These are phyloP conservation scores for Alternaria arbusti DNA, from an alignment of 2,329 filamentous ascomycete species.

Conservation along the genomic window DNA sequence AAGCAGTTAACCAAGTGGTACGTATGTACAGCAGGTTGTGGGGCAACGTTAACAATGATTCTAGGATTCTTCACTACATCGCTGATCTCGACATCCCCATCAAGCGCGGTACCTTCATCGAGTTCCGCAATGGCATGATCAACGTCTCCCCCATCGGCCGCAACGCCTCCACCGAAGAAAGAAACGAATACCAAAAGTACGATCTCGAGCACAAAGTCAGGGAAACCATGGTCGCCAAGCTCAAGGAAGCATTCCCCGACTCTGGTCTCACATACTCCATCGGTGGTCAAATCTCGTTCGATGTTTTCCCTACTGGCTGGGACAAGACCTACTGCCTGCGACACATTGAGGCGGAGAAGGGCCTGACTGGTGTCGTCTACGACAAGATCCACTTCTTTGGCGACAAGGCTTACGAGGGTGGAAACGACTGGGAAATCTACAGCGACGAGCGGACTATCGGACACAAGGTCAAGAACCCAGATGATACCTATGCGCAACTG, in stretches of 20 bases:
- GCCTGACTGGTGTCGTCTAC: conserved; percentile 73
- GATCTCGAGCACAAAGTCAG: conserved; percentile 81
- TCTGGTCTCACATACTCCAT: conserved; percentile 92
- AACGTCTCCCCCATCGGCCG: conserved; percentile 84
- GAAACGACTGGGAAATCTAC: conserved; percentile 97
- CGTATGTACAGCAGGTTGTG: conserved; percentile 2
- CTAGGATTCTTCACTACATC: conserved; percentile 74
- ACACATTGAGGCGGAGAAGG: conserved; percentile 82
- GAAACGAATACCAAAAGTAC: conserved; percentile 80
- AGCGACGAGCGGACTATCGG: conserved; percentile 80
- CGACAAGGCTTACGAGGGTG: conserved; percentile 89
- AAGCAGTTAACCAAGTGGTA: conserved; percentile 74
- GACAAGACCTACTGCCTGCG: conserved; percentile 97
- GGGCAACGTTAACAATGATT: not conserved
- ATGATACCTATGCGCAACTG: conserved; percentile 80
- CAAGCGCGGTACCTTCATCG: conserved; percentile 84
- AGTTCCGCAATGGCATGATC: conserved; percentile 92
- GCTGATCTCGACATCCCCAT: conserved; percentile 83
- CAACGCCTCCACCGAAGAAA: conserved; percentile 81
- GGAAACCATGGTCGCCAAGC: conserved; percentile 73
- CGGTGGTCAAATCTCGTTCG: conserved; percentile 96
- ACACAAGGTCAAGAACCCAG: conserved; percentile 80
- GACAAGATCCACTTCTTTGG: conserved; percentile 96
- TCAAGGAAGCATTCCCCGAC: conserved; percentile 83
- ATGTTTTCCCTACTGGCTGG: conserved; percentile 96